Evolutionary conservation across 202 grass and related monocot genomes (phyloP), one percentile per base, ranked within the genome.

Genomic region (Panicum hallii): DNA sequence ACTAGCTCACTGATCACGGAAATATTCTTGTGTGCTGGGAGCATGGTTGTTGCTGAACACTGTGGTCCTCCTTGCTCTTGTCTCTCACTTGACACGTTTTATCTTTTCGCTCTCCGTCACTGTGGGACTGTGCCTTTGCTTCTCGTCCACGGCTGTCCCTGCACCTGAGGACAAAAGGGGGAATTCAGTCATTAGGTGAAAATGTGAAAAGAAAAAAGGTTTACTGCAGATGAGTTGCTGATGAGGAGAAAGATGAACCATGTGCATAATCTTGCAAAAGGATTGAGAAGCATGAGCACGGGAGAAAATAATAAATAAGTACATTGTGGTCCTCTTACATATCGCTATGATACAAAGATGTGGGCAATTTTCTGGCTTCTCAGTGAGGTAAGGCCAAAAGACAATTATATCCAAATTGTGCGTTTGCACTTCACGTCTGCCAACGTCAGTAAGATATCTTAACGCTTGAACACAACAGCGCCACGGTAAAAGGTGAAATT

Each of bases 81-180:
- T 68, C 16, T 67, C 12, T 80, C n/a, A 34, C 41, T 65, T 65
- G n/a, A 28, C 43, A 53, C 65, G 48, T 5, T 40, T 60, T 79
- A 41, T 13, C 70, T 17, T 43, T 47, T 47, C 5, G 10, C 8
- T 26, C 44, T 30, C 61, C n/a, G 16, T 72, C 69, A 8, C 16
- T 63, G 14, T 54, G 56, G 19, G 43, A 56, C 62, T 32, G 60
- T 67, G 32, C 45, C 28, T 73, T 74, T 63, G 81, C 69, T 83
- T 83, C 56, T 63, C 38, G 20, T 19, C 60, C 56, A 74, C 43
- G 81, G 44, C 32, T 82, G 80, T 82, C 34, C 55, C 34, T 49
- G 19, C 52, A 30, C 61, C 69, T 17, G 38, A 82, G 19, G 36
- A 74, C 17, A 72, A 60, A 42, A 38, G 1, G 40, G 45, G 46